Evolutionary conservation across 2,329 filamentous ascomycete species (phyloP), one percentile per base, ranked within the genome.

Genomic region (Neophaeococcomyces aloes): DNA sequence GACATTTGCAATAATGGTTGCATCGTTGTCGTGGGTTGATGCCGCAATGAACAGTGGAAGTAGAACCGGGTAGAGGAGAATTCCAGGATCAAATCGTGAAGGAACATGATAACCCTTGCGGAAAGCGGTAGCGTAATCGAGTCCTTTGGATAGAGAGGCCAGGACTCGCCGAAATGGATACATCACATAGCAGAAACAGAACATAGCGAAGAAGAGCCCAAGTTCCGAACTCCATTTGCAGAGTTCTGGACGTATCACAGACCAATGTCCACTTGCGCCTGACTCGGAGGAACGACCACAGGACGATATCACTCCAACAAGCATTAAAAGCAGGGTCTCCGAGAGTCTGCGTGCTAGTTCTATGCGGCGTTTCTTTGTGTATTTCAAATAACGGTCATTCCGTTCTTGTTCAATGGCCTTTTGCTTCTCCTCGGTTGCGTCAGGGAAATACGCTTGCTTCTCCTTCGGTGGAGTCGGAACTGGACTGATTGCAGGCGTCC

Each of bases 21-120:
- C 69, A 35, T 76, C 77, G 38, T 75, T 72, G 39, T 72, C 69
- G 6, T 79, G 76, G 32, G 94, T 70, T 7, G 88, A 79, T 3
- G 91, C 67, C 1, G 87, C 79, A 21, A 91, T 81, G 35, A 88
- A 71, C 13, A 88, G 65, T 1, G 88, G 86, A 23, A 94, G 71
- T 2, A 80, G 64, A 4, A 82, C 74, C 14, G 89, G 89, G 59
- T 95, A 96, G 45, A 95, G 64, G n/a, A 94, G 71, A 8, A 88
- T 86, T 5, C 89, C 89, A 2, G 87, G 88, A 57, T 96, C 89
- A 62, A 95, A 94, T n/a, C 76, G 72, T 3, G 78, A 67, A 1
- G 87, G 86, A 29, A 94, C 68, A 31, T 72, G 70, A 55, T 79
- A 75, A 38, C 50, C 52, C 18, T 41, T 37, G 17, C 48, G 43